Percentiles rank a stretch among this genome's conserved stretches.
These are phyloP conservation scores for Bruguiera parviflora DNA, from an alignment of 345 rosid genomes.

Conservation along the genomic window DNA sequence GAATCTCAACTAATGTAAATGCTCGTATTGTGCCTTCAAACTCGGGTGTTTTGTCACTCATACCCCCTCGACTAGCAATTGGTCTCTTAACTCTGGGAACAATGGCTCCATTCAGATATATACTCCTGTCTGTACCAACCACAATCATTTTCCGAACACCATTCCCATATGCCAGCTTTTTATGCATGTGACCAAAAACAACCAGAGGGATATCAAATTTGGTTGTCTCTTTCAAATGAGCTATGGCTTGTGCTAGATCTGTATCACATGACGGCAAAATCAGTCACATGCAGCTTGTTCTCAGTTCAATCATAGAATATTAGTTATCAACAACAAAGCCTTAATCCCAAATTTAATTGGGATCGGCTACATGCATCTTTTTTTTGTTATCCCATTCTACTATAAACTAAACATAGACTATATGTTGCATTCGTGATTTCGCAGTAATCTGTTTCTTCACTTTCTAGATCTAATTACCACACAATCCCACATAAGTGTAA, in stretches of 20 bases:
- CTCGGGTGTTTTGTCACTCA: conserved; percentile 17
- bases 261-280: conserved; percentile 10
- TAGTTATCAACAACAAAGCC: no score
- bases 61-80: conserved; percentile 15
- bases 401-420: no score
- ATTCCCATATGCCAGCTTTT: conserved; percentile 56
- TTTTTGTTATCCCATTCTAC: no score
- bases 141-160: conserved; percentile 69
- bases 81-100: conserved; percentile 60
- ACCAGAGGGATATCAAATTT: conserved; percentile 45
- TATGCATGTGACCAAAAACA: conserved; percentile 93
- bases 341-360: no score
- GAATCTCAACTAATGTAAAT: conserved; percentile 62
- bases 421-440: no score
- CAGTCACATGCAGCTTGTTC: no score
- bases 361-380: no score
- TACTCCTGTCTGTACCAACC: conserved; percentile 41
- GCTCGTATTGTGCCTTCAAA: conserved; percentile 50
- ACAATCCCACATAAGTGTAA: neutral
- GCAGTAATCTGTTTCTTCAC: neutral
- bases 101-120: conserved; percentile 77
- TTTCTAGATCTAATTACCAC: neutral
- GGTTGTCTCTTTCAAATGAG: conserved; percentile 49
- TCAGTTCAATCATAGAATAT: no score
- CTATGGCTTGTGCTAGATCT: conserved; percentile 76